These are phyloP conservation scores for Boletus rex-veris DNA, from an alignment of 768 basidiomycete species.

Conservation along the genomic window DNA sequence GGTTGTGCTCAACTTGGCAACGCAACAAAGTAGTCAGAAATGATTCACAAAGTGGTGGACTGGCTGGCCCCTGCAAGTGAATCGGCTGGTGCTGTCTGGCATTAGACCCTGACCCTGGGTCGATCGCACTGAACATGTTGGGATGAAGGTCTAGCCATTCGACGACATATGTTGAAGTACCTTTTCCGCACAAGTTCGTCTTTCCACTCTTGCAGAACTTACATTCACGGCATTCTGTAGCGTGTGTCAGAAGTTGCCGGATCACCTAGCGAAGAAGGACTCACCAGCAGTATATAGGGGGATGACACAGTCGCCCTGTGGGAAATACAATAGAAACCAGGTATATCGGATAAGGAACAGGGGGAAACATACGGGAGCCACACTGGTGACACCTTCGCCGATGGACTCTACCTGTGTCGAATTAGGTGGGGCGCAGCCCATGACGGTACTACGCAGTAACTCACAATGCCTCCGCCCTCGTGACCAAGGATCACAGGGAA, in stretches of 20 bases:
- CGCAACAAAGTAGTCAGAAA: not conserved
- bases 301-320: conserved; percentile 90
- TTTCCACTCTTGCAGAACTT: conserved; percentile 99
- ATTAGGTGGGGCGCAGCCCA: not conserved
- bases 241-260: not conserved
- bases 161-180: conserved; percentile 34
- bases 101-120: conserved; percentile 94
- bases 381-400: conserved; percentile 89
- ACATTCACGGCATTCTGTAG: conserved; percentile 86
- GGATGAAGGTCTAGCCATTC: not conserved
- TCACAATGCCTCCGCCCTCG: conserved; percentile 87
- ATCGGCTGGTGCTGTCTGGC: conserved; percentile 87
- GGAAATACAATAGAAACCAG: not conserved
- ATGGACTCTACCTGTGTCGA: conserved; percentile 84
- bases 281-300: conserved; percentile 93
- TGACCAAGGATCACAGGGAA: conserved; percentile 95
- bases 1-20: not conserved
- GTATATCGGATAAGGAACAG: not conserved
- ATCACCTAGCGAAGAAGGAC: conserved; percentile 7
- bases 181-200: conserved; percentile 97
- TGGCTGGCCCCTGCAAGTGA: conserved; percentile 83
- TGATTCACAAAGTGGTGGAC: conserved; percentile 85
- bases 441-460: conserved; percentile 26
- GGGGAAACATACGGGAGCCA: conserved; percentile 45
- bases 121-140: conserved; percentile 60